phyloP scores from a whole-genome alignment of 2,329 filamentous ascomycete species.

The Coniochaeta ligniaria region DNA sequence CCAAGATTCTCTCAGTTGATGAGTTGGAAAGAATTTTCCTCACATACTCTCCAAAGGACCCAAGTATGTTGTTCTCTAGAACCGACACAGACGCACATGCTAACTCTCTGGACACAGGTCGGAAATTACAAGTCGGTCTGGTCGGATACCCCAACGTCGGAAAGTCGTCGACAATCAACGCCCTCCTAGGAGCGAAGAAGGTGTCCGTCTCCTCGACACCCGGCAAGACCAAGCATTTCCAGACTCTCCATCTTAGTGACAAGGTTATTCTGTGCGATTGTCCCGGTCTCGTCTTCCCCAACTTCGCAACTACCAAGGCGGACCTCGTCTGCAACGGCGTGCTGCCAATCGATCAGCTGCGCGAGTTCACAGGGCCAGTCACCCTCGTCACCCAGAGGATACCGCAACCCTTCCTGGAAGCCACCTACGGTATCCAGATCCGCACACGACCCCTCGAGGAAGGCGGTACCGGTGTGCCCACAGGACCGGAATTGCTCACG shows the following conservation, averaged over 20 bases:
- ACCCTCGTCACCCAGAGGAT: slow-evolving; percentile 78
- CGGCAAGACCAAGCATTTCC: slow-evolving; percentile 98
- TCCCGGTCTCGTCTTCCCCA: slow-evolving; percentile 95
- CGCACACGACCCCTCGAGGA: slow-evolving; percentile 75
- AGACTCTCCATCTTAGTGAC: slow-evolving; percentile 90
- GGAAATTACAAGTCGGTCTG: slow-evolving; percentile 81
- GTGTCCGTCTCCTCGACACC: slow-evolving; percentile 96
- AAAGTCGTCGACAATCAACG: slow-evolving; percentile 99
- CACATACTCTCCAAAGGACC: slow-evolving; percentile 51
- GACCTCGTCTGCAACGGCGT: slow-evolving; percentile 94
- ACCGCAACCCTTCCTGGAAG: slow-evolving; percentile 82
- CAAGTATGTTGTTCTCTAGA: slow-evolving; percentile 31
- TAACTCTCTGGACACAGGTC: slow-evolving; percentile 31
- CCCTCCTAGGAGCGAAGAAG: slow-evolving; percentile 96
- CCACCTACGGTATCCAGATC: slow-evolving; percentile 90
- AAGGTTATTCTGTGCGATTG: slow-evolving; percentile 93
- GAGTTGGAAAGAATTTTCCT: slow-evolving; percentile 89
- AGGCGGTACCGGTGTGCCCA: slow-evolving; percentile 82
- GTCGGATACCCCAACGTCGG: slow-evolving; percentile 98
- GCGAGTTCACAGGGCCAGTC: slow-evolving; percentile 84
- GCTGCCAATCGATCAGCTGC: slow-evolving; percentile 90
- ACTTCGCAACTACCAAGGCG: slow-evolving; percentile 93
- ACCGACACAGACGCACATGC: background rate
- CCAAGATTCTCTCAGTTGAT: slow-evolving; percentile 82
- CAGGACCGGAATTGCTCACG: slow-evolving; percentile 74